Conservation (phyloP, 2,329 filamentous ascomycete species). For the Trichophyton rubrum region DNA sequence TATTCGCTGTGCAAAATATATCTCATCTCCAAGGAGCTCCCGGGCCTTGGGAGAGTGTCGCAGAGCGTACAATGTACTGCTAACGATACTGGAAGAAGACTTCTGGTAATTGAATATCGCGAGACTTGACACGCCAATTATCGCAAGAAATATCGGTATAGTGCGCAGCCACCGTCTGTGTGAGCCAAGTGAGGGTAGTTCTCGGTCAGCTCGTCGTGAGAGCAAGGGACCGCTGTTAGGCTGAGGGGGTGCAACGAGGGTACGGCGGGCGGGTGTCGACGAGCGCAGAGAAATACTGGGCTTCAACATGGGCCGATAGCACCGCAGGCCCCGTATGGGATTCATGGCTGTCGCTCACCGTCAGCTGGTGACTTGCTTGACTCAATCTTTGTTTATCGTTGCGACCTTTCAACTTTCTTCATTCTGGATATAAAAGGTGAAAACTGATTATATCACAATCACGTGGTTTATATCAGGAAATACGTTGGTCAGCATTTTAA, state of each 20-base stretch:
- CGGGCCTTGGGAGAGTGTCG: conserved; percentile 66
- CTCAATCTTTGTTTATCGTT: background rate
- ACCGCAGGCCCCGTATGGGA: conserved; percentile 12
- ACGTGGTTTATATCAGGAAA: too few relatives aligned
- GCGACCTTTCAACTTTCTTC: too few relatives aligned
- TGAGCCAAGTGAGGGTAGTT: conserved; percentile 35
- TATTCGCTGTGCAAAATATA: conserved; percentile 66
- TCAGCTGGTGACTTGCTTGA: background rate
- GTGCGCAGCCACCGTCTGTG: conserved; percentile 55
- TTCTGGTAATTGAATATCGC: conserved; percentile 99
- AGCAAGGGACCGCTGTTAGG: conserved; percentile 41
- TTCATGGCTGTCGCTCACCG: conserved; percentile 1
- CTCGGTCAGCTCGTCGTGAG: conserved; percentile 41
- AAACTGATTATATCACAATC: too few relatives aligned
- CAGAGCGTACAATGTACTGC: conserved; percentile 79
- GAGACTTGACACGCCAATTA: conserved; percentile 58
- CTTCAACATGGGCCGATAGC: conserved; percentile 8
- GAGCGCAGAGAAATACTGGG: conserved; percentile 10
- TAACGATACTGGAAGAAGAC: conserved; percentile 72
- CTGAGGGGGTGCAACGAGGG: conserved; percentile 39
- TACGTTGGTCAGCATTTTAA: too few relatives aligned
- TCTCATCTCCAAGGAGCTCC: conserved; percentile 69
- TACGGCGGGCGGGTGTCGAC: conserved; percentile 24
- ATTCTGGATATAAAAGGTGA: too few relatives aligned
- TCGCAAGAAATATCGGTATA: conserved; percentile 64